Evolutionary conservation across 768 basidiomycete species (phyloP).

Genomic region (Coprinopsis strossmayeri): DNA sequence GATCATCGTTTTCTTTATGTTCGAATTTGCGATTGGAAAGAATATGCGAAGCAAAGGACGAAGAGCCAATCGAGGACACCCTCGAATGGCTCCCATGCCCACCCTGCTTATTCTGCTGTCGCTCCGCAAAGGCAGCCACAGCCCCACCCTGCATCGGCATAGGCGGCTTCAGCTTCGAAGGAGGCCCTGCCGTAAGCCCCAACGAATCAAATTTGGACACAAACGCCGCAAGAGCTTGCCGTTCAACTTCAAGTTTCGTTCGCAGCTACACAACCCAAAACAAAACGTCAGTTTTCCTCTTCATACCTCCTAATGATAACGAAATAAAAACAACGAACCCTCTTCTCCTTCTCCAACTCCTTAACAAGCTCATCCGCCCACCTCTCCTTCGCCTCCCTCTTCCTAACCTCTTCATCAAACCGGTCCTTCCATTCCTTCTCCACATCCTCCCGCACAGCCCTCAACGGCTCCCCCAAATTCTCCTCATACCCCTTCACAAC

Average conservation of each 20-base stretch:
- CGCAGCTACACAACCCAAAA: slow-evolving; percentile 33
- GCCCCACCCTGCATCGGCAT: slow-evolving; percentile 50
- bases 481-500: slow-evolving; percentile 66
- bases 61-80: slow-evolving; percentile 5
- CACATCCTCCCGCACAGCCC: slow-evolving; percentile 63
- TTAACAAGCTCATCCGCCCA: slow-evolving; percentile 73
- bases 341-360: slow-evolving; percentile 76
- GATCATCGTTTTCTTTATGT: no score
- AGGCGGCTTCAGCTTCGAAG: slow-evolving; percentile 38
- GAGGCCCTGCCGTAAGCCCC: slow-evolving; percentile 38
- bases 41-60: slow-evolving; percentile 9
- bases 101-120: slow-evolving; percentile 24
- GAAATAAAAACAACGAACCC: slow-evolving; percentile 28
- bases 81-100: slow-evolving; percentile 13
- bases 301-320: no score
- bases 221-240: slow-evolving; percentile 71
- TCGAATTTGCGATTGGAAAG: slow-evolving; percentile 14
- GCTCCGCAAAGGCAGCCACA: slow-evolving; percentile 40
- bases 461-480: slow-evolving; percentile 61
- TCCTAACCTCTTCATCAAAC: slow-evolving; percentile 50
- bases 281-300: no score
- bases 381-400: slow-evolving; percentile 60
- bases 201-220: slow-evolving; percentile 78
- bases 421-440: slow-evolving; percentile 66
- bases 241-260: slow-evolving; percentile 67